phyloP scores from a whole-genome alignment of 805 yeast species.

The Kuraishia floccosa region DNA sequence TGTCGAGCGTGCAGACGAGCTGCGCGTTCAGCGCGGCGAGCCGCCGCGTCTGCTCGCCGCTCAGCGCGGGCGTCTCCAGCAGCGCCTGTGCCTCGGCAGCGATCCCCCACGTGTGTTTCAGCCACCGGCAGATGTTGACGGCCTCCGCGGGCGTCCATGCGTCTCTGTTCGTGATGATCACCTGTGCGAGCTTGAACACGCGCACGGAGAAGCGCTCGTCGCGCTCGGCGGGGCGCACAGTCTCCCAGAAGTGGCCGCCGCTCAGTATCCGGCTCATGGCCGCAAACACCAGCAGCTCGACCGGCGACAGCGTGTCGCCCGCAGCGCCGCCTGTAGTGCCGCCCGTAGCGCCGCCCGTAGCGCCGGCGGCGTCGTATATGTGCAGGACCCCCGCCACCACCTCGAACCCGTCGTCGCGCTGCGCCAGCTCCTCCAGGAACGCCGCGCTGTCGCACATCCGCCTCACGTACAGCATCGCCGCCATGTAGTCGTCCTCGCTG shows the following conservation, averaged over 20 bases:
- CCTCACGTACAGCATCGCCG: conserved; percentile 1
- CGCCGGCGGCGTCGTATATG: too few relatives aligned
- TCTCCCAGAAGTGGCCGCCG: not conserved
- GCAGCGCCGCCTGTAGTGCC: too few relatives aligned
- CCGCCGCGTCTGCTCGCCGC: conserved; percentile 16
- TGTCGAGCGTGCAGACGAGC: too few relatives aligned
- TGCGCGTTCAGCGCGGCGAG: too few relatives aligned
- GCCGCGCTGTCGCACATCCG: not conserved
- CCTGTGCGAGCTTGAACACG: conserved; percentile 6
- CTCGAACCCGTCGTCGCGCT: not conserved
- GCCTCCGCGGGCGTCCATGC: conserved; percentile 27
- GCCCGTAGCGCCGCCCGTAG: too few relatives aligned
- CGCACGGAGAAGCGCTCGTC: not conserved
- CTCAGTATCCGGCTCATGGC: not conserved
- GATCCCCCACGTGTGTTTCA: conserved; percentile 17
- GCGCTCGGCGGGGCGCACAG: not conserved
- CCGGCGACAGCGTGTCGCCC: not conserved
- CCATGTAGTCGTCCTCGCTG: too few relatives aligned
- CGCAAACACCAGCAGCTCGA: not conserved
- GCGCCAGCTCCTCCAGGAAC: not conserved
- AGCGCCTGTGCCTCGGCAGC: conserved; percentile 9
- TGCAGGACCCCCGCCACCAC: conserved; percentile 10
- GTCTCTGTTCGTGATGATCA: conserved; percentile 22
- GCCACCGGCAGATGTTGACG: conserved; percentile 28
- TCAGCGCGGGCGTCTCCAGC: conserved; percentile 13